Evolutionary conservation across 1,284 basidiomycete genomes (phyloP), one percentile per base, ranked within the genome.

Genomic region (Austroboletus rostrupii): DNA sequence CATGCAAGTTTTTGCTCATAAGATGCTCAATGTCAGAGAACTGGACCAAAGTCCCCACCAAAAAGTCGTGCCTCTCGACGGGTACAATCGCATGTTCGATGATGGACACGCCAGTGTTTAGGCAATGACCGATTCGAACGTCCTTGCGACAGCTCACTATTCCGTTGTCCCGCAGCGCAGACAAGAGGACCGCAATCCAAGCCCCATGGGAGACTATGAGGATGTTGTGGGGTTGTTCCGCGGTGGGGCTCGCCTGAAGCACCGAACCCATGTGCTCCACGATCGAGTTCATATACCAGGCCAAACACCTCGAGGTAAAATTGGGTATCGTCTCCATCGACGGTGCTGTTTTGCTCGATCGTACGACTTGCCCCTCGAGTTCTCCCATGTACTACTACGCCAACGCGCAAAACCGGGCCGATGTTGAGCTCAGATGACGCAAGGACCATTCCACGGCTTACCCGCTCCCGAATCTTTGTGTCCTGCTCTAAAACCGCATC

Each of bases 171-270:
- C 78, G 54, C 57, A 87, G 61, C 38, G 61, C 67, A 31, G 69
- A 70, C 45, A 84, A 65, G 43, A 89, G 70, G 16, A 71, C 70
- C 19, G 69, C 65, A 53, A 89, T 85, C 57, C 78, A 74, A 0
- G 78, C 85, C 3, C 85, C 85, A 53, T 90, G 87, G 35, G 81
- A 79, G 48, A 81, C 77, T 5, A 82, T 75, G 23, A 90, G 72
- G 40, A 87, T 71, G 52, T 66, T 59, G 2, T 44, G 49, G 10
- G 62, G 26, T 52, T 50, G 45, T 55, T 59, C 47, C 39, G 43
- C n/a, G 54, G 58, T 29, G 20, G 29, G 35, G 17, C 46, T 50
- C 14, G 45, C 38, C 36, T 52, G 45, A 35, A 58, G 43, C 40
- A 60, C 52, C 32, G 65, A 63, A 28, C 66, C 58, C n/a, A 70